Evolutionary conservation across 176 grass and related monocot genomes (phyloP), one percentile per base, ranked within the genome.

Genomic region (Aegilops longissima): DNA sequence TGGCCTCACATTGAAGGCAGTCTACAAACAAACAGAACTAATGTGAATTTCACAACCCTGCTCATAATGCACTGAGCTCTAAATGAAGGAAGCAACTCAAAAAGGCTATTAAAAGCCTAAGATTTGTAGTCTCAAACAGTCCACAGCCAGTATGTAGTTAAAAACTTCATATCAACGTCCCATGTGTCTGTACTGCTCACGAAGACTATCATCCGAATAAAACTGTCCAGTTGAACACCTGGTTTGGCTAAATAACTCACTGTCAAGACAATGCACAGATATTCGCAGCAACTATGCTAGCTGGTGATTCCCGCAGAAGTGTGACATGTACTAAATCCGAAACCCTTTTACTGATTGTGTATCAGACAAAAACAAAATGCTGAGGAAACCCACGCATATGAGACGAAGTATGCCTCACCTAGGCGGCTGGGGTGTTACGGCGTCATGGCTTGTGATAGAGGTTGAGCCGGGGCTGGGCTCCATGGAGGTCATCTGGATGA

Each of bases 401-500:
- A 65, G 83, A 73, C 3, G 31, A 91, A 80, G 68, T 49, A 4
- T 30, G 63, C 61, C 63, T 87, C 85, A 91, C 89, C 90, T 91
- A 9, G 90, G 82, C 2, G 77, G 86, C 82, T 91, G 90, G 30
- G 90, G 86, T 33, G 70, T 91, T 33, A 88, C 11, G 52, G 31
- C 76, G 63, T 6, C 71, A 2, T 61, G 80, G 8, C 11, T 21
- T 17, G 86, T 30, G 12, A 47, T 3, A 56, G 89, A 61, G 40
- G 80, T 38, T 5, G 93, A 84, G 89, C 56, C 56, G 7, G 88
- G 87, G 54, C 86, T 88, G 30, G 81, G 76, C 42, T 96, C 93
- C 82, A 94, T 90, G 36, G 97, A 93, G 17, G 82, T 65, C 93
- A 95, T 98, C 84, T 94, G 84, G 54, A 95, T 78, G 40, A 94